Percentiles rank a stretch among this genome's conserved stretches.
Evolutionary conservation across 495 filamentous ascomycete genomes (phyloP).

Genomic region (Bombardia bombarda): DNA sequence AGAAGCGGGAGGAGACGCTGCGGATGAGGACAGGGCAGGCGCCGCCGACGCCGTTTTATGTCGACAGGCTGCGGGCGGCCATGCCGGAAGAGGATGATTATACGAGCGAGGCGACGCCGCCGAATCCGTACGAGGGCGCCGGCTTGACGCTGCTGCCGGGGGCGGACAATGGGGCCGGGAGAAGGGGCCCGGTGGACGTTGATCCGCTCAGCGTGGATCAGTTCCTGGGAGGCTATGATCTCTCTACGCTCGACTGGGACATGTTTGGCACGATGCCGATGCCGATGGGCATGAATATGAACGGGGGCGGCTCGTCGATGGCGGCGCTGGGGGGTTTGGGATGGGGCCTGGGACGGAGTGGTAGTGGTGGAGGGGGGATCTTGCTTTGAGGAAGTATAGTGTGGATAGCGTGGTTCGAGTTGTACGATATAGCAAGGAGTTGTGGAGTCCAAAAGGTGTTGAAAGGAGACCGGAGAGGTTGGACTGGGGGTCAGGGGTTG

Average conservation of each 20-base stretch:
- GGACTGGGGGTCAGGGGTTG: too few relatives aligned
- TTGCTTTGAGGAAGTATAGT: too few relatives aligned
- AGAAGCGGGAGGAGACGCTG: slow-evolving; percentile 28
- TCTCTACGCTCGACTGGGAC: slow-evolving; percentile 33
- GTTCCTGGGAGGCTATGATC: slow-evolving; percentile 28
- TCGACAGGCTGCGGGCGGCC: slow-evolving; percentile 21
- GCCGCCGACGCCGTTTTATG: slow-evolving; percentile 26
- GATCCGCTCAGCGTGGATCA: slow-evolving; percentile 17
- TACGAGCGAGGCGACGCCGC: slow-evolving; percentile 16
- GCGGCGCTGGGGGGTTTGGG: slow-evolving; percentile 13
- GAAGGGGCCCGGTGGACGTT: background rate
- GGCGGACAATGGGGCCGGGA: background rate
- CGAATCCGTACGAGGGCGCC: slow-evolving; percentile 10
- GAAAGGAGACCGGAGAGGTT: too few relatives aligned
- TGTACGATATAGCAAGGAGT: too few relatives aligned
- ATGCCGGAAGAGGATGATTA: slow-evolving; percentile 15
- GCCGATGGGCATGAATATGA: too few relatives aligned
- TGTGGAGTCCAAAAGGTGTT: too few relatives aligned
- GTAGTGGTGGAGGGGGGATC: too few relatives aligned
- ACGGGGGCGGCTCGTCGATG: background rate
- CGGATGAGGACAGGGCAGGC: slow-evolving; percentile 5
- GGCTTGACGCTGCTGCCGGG: slow-evolving; percentile 3
- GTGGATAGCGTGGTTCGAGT: too few relatives aligned
- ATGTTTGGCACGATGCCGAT: slow-evolving; percentile 23
- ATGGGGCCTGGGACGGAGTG: slow-evolving; percentile 10